Conservation (phyloP, 495 filamentous ascomycete genomes). For the Xylaria cubensis region DNA sequence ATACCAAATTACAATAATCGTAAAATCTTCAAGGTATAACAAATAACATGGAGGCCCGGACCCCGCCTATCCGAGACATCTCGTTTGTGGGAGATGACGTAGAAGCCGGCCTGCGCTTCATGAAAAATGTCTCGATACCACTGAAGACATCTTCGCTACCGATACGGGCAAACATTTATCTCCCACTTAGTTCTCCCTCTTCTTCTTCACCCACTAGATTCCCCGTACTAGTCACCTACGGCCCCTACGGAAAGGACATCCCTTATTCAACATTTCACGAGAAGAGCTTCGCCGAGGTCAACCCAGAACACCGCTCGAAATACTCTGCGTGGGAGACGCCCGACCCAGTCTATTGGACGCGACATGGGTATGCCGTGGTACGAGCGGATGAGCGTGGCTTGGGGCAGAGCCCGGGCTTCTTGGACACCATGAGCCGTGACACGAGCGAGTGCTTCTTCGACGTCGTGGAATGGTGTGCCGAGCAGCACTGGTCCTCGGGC, state of each 20-base stretch:
- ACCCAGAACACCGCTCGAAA: constrained; percentile 52
- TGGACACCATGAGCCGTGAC: constrained; percentile 66
- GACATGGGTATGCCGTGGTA: constrained; percentile 66
- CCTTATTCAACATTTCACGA: constrained; percentile 55
- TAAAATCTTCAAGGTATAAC: background rate
- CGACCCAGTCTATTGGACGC: constrained; percentile 67
- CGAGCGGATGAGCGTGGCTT: constrained; percentile 65
- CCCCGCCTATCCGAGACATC: constrained; percentile 37
- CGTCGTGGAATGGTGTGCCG: constrained; percentile 69
- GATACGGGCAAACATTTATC: constrained; percentile 42
- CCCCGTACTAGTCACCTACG: constrained; percentile 63
- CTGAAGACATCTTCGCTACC: constrained; percentile 34
- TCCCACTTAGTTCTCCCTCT: constrained; percentile 31
- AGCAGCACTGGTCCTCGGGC: constrained; percentile 65
- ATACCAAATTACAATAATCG: background rate
- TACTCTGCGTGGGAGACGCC: constrained; percentile 72
- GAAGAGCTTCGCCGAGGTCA: constrained; percentile 51
- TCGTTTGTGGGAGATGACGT: constrained; percentile 22
- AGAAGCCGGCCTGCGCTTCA: constrained; percentile 27
- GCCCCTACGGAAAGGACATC: constrained; percentile 72
- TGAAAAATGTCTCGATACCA: constrained; percentile 43
- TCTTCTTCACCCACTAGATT: constrained; percentile 18
- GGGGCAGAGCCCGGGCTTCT: constrained; percentile 63
- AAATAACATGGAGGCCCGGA: constrained; percentile 27
- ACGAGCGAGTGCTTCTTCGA: constrained; percentile 67